Base-by-base conservation (phyloP, 176 grass and related monocot genomes). In the Alopecurus myosuroides region DNA sequence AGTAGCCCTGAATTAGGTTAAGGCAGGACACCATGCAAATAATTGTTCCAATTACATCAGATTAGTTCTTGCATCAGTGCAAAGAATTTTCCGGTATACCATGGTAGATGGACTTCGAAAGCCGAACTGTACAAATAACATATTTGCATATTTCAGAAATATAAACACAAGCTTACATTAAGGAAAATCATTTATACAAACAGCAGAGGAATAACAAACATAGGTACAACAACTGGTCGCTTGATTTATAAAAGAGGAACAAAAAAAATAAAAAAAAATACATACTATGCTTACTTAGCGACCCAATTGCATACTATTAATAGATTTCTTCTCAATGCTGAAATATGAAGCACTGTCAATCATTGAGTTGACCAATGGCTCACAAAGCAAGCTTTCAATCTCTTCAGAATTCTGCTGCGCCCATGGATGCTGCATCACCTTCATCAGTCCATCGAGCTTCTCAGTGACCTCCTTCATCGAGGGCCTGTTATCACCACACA, bases 401-500 rank as follows among this genome's bases (percentile, higher is more conserved):
- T 82, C 78, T 26, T 82, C 58, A 1, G 26, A 0, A 23, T 45
- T 35, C 23, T 31, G 33, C 2, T 77, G 35, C 1, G 1, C 37
- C 79, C 49, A 77, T 20, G 86, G 41, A 57, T 82, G 78, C 0
- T 76, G 70, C 36, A 82, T 76, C 0, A 76, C 36, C 28, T 60
- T 87, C 11, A 73, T 69, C 7, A 82, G 34, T 9, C 36, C 76
- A 15, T 60, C 71, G 46, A 87, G 71, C 25, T 56, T 87, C 10
- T 82, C 85, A 0, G 69, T 51, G 6, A 91, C 76, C 44, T 84
- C 57, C 31, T 20, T 91, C 89, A 87, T 91, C 0, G 76, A 51
- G 0, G 89, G 89, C 29, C 85, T 84, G n/a, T 84, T 73, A 4
- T 1, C 69, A 11, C 85, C 85, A 5, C 45, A 75, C 67, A 87